These are phyloP conservation scores for Angophora floribunda DNA, from an alignment of 345 rosid species.

Conservation along the genomic window DNA sequence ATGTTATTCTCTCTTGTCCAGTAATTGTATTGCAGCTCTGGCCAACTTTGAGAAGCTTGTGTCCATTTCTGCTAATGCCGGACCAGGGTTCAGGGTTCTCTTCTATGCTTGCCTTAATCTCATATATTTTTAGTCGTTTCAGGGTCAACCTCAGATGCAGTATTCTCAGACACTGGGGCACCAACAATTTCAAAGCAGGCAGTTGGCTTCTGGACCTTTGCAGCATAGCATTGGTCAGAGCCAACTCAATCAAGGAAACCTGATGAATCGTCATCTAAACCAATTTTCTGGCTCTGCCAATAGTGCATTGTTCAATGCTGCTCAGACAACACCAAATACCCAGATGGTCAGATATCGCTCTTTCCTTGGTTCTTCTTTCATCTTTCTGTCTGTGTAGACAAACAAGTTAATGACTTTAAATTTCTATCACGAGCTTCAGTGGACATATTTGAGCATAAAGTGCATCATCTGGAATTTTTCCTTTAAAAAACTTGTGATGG, in stretches of 20 bases:
- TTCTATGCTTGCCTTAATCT: background rate
- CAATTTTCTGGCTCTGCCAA: conserved; percentile 78
- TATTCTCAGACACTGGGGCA: conserved; percentile 80
- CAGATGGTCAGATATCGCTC: conserved; percentile 56
- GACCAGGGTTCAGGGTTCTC: background rate
- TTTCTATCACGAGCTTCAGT: background rate
- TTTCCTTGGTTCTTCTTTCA: background rate
- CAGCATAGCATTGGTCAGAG: conserved; percentile 86
- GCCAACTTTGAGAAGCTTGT: background rate
- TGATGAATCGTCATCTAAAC: conserved; percentile 65
- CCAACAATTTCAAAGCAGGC: conserved; percentile 88
- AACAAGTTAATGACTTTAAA: background rate
- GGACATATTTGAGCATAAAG: background rate
- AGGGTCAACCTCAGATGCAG: conserved; percentile 89
- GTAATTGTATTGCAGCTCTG: background rate
- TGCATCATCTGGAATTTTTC: background rate
- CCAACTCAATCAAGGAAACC: conserved; percentile 71
- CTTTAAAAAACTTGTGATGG: background rate
- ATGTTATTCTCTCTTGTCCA: background rate
- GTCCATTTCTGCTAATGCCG: background rate
- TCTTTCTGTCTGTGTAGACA: background rate
- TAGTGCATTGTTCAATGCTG: conserved; percentile 75
- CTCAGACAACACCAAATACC: conserved; percentile 69
- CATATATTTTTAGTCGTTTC: conserved; percentile 23
- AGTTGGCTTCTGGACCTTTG: conserved; percentile 61